Percentiles rank a stretch among this genome's conserved stretches.
phyloP scores from a whole-genome alignment of 2,329 filamentous ascomycete species.

The Cladosporium sp. region DNA sequence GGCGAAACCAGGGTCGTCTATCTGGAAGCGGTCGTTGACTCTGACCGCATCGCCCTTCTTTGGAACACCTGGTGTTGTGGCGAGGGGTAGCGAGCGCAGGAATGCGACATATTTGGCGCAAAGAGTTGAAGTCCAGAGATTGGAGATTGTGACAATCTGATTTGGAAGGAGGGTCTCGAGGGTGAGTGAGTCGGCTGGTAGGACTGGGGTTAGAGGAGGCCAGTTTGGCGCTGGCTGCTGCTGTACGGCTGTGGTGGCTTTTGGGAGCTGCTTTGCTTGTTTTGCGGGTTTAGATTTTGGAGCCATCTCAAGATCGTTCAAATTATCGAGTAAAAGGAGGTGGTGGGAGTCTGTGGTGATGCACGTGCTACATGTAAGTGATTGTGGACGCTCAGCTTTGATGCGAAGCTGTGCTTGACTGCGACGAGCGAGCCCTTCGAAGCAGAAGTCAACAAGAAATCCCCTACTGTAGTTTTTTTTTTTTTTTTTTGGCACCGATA shows the following conservation, averaged over 20 bases:
- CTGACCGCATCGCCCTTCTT: slow-evolving; percentile 77
- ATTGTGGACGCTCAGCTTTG: no score
- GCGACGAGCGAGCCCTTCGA: no score
- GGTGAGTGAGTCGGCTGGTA: slow-evolving; percentile 61
- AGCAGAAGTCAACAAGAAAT: no score
- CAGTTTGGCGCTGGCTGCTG: slow-evolving; percentile 52
- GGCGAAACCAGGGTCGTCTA: slow-evolving; percentile 72
- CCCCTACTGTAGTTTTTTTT: no score
- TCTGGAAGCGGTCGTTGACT: slow-evolving; percentile 85
- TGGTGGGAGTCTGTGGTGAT: no score
- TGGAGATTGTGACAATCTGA: slow-evolving; percentile 70
- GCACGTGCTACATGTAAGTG: no score
- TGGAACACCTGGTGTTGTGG: slow-evolving; percentile 72
- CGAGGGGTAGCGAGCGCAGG: slow-evolving; percentile 64
- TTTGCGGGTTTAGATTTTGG: slow-evolving; percentile 19
- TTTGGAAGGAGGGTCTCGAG: slow-evolving; percentile 55
- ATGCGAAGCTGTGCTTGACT: no score
- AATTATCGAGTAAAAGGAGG: no score
- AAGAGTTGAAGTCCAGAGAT: slow-evolving; percentile 69
- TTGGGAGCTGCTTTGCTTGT: slow-evolving; percentile 6
- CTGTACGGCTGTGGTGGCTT: slow-evolving; percentile 14
- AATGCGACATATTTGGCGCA: slow-evolving; percentile 75
- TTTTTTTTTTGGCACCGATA: no score
- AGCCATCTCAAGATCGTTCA: slow-evolving; percentile 14
- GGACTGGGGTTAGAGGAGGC: slow-evolving; percentile 66